Percentiles rank a stretch among this genome's conserved stretches.
Evolutionary conservation across 1,284 basidiomycete genomes (phyloP).

Genomic region (Ustilago vetiveriae): DNA sequence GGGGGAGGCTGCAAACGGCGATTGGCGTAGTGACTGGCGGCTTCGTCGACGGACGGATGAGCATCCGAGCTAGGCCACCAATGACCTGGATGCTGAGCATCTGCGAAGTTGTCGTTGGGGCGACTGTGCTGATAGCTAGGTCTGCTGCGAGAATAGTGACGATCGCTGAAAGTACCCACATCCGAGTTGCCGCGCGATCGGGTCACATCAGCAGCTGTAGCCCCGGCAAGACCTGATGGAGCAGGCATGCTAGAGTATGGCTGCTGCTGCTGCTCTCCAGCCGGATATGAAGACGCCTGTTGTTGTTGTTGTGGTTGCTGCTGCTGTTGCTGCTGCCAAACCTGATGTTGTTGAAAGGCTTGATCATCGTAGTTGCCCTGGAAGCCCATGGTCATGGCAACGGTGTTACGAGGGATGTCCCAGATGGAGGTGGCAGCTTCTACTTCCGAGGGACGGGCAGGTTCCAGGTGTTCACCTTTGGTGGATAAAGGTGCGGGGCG

Average conservation of each 20-base stretch:
- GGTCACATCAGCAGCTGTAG: slow-evolving; percentile 14
- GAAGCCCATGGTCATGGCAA: slow-evolving; percentile 50
- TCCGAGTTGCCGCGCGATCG: slow-evolving; percentile 26
- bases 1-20: slow-evolving; percentile 40
- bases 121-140: slow-evolving; percentile 27
- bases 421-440: slow-evolving; percentile 44
- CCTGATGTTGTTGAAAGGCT: slow-evolving; percentile 20
- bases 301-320: slow-evolving; percentile 10
- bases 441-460: slow-evolving; percentile 37
- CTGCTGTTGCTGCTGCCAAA: slow-evolving; percentile 31
- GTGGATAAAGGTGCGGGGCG: neutral
- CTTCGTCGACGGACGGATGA: slow-evolving; percentile 13
- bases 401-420: slow-evolving; percentile 43
- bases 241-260: slow-evolving; percentile 27
- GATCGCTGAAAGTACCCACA: slow-evolving; percentile 4
- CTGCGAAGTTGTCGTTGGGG: slow-evolving; percentile 10
- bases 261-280: slow-evolving; percentile 14
- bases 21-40: slow-evolving; percentile 23
- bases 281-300: slow-evolving; percentile 5
- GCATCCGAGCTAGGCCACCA: slow-evolving; percentile 29
- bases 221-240: slow-evolving; percentile 33
- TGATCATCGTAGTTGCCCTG: slow-evolving; percentile 36
- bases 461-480: slow-evolving; percentile 33
- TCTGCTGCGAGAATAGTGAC: slow-evolving; percentile 27
- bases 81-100: slow-evolving; percentile 17